These are phyloP conservation scores for Gossypium trilobum DNA, from an alignment of 441 rosid genomes.

Conservation along the genomic window DNA sequence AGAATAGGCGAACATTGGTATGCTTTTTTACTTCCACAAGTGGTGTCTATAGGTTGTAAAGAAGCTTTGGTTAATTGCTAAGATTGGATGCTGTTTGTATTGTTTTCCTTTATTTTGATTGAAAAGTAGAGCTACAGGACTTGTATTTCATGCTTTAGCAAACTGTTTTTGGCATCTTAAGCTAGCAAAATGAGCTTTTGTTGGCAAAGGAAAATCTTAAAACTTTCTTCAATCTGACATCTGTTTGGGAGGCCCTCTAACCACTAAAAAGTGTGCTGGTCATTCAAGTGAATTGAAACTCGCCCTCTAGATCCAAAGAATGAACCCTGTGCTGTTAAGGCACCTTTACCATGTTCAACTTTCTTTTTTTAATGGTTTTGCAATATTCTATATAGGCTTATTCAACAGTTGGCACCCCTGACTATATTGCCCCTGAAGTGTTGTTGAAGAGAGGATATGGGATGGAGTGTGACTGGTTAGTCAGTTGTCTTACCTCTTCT, in stretches of 20 bases:
- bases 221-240: neutral
- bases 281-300: neutral
- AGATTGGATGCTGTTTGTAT: conserved; percentile 11
- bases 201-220: neutral
- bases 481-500: conserved; percentile 13
- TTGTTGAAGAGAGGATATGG: conserved; percentile 64
- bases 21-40: conserved; percentile 12
- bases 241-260: neutral
- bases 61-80: conserved; percentile 12
- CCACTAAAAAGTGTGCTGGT: neutral
- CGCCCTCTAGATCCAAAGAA: neutral
- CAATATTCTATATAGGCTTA: conserved; percentile 40
- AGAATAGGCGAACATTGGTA: conserved; percentile 51
- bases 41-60: conserved; percentile 2
- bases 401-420: conserved; percentile 66
- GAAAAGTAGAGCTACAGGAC: conserved; percentile 6
- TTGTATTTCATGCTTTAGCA: neutral
- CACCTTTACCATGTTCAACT: neutral
- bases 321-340: neutral
- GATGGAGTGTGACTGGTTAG: conserved; percentile 67
- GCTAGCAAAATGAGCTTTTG: neutral
- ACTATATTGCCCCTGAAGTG: conserved; percentile 65
- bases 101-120: neutral
- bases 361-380: conserved; percentile 8
- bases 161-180: conserved; percentile 1